Conservation (phyloP, 495 filamentous ascomycete species). For the Neurospora hispaniola region DNA sequence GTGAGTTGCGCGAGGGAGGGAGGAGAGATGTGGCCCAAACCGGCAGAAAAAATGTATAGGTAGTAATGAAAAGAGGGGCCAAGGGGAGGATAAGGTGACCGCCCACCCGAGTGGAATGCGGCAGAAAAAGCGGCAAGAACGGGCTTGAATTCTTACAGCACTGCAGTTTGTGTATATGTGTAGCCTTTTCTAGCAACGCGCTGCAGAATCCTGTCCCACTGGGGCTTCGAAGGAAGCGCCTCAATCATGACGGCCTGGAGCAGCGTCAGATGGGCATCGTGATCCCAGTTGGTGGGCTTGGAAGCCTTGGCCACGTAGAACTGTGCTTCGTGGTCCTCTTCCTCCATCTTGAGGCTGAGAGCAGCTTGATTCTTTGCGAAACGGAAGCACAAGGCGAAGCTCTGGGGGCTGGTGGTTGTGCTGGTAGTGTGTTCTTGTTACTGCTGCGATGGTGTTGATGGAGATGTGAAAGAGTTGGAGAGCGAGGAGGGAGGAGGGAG, state of each 20-base stretch:
- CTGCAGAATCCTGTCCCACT: conserved; percentile 17
- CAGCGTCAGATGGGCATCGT: conserved; percentile 23
- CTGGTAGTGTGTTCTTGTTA: not conserved
- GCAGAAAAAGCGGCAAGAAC: not conserved
- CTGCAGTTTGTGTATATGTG: conserved; percentile 18
- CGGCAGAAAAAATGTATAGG: not conserved
- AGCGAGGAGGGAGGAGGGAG: not conserved
- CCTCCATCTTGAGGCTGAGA: not conserved
- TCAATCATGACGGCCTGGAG: conserved; percentile 20
- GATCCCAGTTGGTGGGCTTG: conserved; percentile 22
- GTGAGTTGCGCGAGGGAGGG: not conserved
- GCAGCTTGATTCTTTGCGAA: not conserved
- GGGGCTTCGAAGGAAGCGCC: conserved; percentile 2
- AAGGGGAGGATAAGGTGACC: not conserved
- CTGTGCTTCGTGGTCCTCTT: too few relatives aligned
- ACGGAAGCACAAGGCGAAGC: not conserved
- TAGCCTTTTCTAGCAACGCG: conserved; percentile 15
- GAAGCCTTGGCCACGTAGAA: conserved; percentile 7
- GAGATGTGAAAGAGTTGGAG: not conserved
- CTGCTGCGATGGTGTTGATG: not conserved
- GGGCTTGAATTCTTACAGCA: conserved; percentile 13
- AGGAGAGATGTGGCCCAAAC: not conserved
- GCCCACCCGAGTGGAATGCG: not conserved
- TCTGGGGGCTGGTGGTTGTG: not conserved
- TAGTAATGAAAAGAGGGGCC: not conserved